Base-by-base conservation (phyloP, 1,284 basidiomycete genomes). In the Ceratobasidium sp. region DNA sequence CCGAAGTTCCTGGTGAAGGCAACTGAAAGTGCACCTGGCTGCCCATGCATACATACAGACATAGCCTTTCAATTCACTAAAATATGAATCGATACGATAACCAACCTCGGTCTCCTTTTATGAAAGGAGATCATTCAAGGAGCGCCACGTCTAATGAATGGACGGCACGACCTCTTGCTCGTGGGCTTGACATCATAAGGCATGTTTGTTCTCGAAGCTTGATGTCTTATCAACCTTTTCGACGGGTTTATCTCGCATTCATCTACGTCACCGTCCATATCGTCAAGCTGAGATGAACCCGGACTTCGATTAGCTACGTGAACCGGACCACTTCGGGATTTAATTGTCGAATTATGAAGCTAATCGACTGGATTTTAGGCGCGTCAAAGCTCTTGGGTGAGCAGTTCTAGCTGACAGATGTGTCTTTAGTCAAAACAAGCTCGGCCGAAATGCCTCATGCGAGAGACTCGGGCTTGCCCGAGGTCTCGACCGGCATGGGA, bases 121-220 rank as follows among this genome's bases (percentile, higher is more conserved):
- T 18, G 23, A 26, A 14, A 12, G 12, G 12, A 14, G 21, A 53
- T 12, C 50, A 21, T 30, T 53, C 23, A 28, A 28, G n/a, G 14
- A 16, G 50, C 50, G 28, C 23, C 41, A 46, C 43, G 26, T 41
- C 32, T 26, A 34, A n/a, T 57, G 14, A 36, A 36, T 26, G 53
- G 4, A 30, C 34, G 53, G 43, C 36, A 39, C 14, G 8, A 39
- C 36, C 8, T 6, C 36, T 6, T 6, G 28, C 26, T 30, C n/a
- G 59, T 28, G 39, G 32, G 26, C 41, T 46, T 61, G 59, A 61
- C 43, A 46, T 61, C 59, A 61, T 61, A 23, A n/a, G 43, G 43
- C 43, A 45, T 45, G 43, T 45, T 45, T 28, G 21, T 41, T 57
- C 53, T 18, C 53, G 23, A 61, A 45, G 43, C 28, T 21, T 32